Evolutionary conservation across 2,329 filamentous ascomycete species (phyloP).

Genomic region (Nothophaeocryptopus gaeumannii): DNA sequence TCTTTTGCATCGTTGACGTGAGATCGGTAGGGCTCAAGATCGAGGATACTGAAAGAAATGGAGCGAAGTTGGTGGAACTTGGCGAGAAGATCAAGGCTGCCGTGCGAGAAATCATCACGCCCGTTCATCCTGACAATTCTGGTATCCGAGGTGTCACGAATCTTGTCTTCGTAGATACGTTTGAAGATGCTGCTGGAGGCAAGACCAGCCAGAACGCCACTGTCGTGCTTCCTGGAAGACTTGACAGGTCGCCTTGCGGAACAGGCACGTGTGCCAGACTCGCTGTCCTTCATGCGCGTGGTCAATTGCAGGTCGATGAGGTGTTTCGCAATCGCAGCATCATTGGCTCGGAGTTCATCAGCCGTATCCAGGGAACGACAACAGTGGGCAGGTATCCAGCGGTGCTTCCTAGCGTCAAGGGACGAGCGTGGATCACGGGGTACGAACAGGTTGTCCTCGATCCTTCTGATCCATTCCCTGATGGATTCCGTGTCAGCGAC

Average conservation of each 20-base stretch:
- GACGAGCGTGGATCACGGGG: constrained; percentile 47
- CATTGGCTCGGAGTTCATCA: constrained; percentile 44
- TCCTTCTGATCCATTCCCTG: constrained; percentile 45
- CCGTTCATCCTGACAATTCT: constrained; percentile 46
- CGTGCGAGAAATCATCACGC: constrained; percentile 36
- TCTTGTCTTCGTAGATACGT: constrained; percentile 40
- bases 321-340: constrained; percentile 43
- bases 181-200: constrained; percentile 22
- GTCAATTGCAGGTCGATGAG: constrained; percentile 39
- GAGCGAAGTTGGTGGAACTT: constrained; percentile 40
- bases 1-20: constrained; percentile 45
- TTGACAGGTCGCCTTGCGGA: constrained; percentile 49
- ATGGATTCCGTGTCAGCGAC: constrained; percentile 42
- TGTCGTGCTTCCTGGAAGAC: constrained; percentile 46
- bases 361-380: constrained; percentile 39
- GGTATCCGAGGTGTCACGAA: constrained; percentile 43
- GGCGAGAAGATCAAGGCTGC: constrained; percentile 46
- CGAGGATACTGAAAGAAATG: constrained; percentile 28
- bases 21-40: constrained; percentile 39
- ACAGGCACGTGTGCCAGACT: constrained; percentile 47
- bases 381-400: constrained; percentile 42
- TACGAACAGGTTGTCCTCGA: constrained; percentile 47
- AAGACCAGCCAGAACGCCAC: constrained; percentile 42
- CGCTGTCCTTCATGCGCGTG: constrained; percentile 44
- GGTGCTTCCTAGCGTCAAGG: constrained; percentile 43